These are phyloP conservation scores for Vitis hybrid DNA, from an alignment of 177 flowering plant species.

Conservation along the genomic window DNA sequence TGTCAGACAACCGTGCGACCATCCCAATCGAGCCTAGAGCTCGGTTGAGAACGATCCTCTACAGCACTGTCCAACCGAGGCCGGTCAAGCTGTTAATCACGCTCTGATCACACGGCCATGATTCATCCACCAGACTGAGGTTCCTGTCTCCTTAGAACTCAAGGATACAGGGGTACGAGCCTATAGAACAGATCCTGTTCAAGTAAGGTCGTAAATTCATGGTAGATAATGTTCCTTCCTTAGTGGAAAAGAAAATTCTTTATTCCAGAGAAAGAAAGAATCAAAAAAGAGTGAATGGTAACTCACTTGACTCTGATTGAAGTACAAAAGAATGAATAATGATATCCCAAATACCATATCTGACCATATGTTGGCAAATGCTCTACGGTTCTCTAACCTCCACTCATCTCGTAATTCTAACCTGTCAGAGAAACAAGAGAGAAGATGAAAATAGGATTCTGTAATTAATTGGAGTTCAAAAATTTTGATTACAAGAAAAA, in stretches of 20 bases:
- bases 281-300: not conserved
- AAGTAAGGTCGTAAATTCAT: too few relatives aligned
- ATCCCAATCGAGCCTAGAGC: too few relatives aligned
- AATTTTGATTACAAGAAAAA: not conserved
- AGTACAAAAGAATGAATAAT: conserved; percentile 75
- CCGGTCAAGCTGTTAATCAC: not conserved
- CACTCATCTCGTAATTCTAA: conserved; percentile 86
- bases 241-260: not conserved
- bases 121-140: too few relatives aligned
- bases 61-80: too few relatives aligned
- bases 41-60: too few relatives aligned
- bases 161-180: too few relatives aligned
- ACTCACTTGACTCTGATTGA: conserved; percentile 88
- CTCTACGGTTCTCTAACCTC: conserved; percentile 84
- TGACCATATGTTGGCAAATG: conserved; percentile 96
- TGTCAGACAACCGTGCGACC: too few relatives aligned
- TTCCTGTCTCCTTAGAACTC: too few relatives aligned
- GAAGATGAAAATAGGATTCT: conserved; percentile 1
- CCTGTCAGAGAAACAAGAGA: conserved; percentile 40
- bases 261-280: not conserved
- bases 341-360: conserved; percentile 87
- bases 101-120: too few relatives aligned
- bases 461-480: not conserved
- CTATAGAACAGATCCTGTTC: too few relatives aligned
- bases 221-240: not conserved